Evolutionary conservation across 1,139 yeast species (phyloP).

Genomic region (Debaryomyces fabryi): DNA sequence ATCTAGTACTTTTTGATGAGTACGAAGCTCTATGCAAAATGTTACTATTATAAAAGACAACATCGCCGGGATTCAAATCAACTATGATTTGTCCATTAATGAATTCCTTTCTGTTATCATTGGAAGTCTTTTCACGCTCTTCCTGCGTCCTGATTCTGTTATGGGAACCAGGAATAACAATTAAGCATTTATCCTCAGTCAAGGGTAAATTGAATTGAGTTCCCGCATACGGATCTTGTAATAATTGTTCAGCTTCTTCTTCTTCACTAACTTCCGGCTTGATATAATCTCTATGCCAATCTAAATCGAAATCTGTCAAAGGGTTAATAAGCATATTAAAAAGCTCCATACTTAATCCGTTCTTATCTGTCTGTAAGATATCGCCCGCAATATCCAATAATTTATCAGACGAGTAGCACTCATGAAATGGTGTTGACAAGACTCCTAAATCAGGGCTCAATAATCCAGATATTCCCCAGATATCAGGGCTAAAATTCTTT

Average conservation of each 20-base stretch:
- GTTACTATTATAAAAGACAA: slow-evolving; percentile 56
- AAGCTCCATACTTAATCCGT: slow-evolving; percentile 51
- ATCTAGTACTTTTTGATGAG: slow-evolving; percentile 40
- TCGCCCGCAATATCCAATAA: slow-evolving; percentile 46
- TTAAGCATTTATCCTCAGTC: slow-evolving; percentile 51
- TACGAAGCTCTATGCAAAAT: slow-evolving; percentile 57
- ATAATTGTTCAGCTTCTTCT: slow-evolving; percentile 46
- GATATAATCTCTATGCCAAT: slow-evolving; percentile 61
- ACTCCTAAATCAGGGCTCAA: slow-evolving; percentile 53
- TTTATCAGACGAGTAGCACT: slow-evolving; percentile 46
- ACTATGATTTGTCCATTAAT: slow-evolving; percentile 48
- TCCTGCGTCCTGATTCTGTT: slow-evolving; percentile 48
- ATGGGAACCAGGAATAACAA: slow-evolving; percentile 57
- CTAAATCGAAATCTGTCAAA: slow-evolving; percentile 55
- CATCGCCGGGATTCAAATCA: slow-evolving; percentile 54
- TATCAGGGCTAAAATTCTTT: slow-evolving; percentile 53
- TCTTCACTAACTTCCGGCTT: slow-evolving; percentile 52
- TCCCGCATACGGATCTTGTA: slow-evolving; percentile 50
- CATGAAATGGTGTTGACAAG: slow-evolving; percentile 43
- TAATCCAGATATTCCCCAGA: slow-evolving; percentile 58
- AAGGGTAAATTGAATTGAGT: slow-evolving; percentile 59
- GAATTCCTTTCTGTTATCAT: slow-evolving; percentile 37
- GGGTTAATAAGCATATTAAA: slow-evolving; percentile 62
- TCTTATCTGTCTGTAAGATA: slow-evolving; percentile 43
- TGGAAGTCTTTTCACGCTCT: slow-evolving; percentile 47